A percentile compares a stretch with the other conserved stretches of the same genome.
Evolutionary conservation across 108 stramenopile genomes (phyloP).

Genomic region (Skeletonema tropicum): DNA sequence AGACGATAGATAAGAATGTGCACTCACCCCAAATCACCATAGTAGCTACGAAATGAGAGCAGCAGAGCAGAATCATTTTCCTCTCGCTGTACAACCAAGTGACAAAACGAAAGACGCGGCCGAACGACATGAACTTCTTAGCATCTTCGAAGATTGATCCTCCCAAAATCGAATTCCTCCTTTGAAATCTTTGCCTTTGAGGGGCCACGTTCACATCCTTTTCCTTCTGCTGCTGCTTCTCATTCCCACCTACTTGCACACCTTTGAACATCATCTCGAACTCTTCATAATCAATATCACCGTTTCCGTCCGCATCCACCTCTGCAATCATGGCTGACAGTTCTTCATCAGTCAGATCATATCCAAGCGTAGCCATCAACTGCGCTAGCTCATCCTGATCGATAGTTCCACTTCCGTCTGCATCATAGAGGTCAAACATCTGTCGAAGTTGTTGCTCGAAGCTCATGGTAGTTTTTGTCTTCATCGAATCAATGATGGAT

Average conservation of each 20-base stretch:
- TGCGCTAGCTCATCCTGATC: not conserved
- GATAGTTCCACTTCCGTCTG: not conserved
- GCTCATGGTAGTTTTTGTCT: not conserved
- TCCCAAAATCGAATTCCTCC: not conserved
- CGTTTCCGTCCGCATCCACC: not conserved
- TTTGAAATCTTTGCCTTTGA: too few species aligned
- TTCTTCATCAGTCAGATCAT: not conserved
- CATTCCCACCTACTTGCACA: not conserved
- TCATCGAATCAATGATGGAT: not conserved
- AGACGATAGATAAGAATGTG: not conserved
- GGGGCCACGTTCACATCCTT: too few species aligned
- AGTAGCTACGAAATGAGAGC: conserved; percentile 7
- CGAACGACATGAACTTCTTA: not conserved
- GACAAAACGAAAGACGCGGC: not conserved
- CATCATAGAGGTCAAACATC: not conserved
- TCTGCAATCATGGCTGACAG: not conserved
- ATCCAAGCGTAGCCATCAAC: not conserved
- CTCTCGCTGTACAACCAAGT: not conserved
- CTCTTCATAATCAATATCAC: not conserved
- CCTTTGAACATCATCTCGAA: not conserved
- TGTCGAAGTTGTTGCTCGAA: not conserved
- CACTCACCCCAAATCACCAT: conserved; percentile 12
- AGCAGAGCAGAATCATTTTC: not conserved
- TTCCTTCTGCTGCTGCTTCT: not conserved
- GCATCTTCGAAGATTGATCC: not conserved